Percentiles rank a stretch among this genome's conserved stretches.
These are phyloP conservation scores for Pseudocercospora musae DNA, from an alignment of 2,329 filamentous ascomycete species.

Conservation along the genomic window DNA sequence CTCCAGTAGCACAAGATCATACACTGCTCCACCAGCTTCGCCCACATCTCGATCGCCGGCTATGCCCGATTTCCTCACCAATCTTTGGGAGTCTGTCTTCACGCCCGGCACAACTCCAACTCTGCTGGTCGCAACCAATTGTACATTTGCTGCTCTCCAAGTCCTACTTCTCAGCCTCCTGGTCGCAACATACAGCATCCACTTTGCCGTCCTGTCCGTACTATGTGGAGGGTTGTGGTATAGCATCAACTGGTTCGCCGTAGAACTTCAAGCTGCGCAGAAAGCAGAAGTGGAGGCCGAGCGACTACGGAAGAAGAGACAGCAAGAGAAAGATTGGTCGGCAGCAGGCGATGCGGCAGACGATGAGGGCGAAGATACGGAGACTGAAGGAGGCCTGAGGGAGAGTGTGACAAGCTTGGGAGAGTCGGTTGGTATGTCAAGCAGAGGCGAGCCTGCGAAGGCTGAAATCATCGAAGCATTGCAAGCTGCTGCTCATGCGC, in stretches of 20 bases:
- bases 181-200: conserved; percentile 77
- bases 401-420: conserved; percentile 13
- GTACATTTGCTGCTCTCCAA: conserved; percentile 82
- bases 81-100: conserved; percentile 91
- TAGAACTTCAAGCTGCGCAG: conserved; percentile 54
- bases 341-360: conserved; percentile 52
- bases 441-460: conserved; percentile 8
- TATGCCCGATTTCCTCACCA: conserved; percentile 58
- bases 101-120: conserved; percentile 85
- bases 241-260: conserved; percentile 95
- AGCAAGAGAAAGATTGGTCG: conserved; percentile 20
- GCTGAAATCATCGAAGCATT: not conserved
- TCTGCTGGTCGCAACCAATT: conserved; percentile 85
- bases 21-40: not conserved
- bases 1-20: not conserved
- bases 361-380: conserved; percentile 49
- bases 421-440: conserved; percentile 8
- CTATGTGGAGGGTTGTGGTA: conserved; percentile 84
- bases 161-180: conserved; percentile 72
- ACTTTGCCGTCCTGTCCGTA: conserved; percentile 78
- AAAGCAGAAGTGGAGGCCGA: conserved; percentile 50
- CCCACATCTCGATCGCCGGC: not conserved
- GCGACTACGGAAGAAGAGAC: conserved; percentile 40
- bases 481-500: not conserved
- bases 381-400: conserved; percentile 32